Evolutionary conservation across 768 basidiomycete genomes (phyloP).

Genomic region (Boletus reticulatus): DNA sequence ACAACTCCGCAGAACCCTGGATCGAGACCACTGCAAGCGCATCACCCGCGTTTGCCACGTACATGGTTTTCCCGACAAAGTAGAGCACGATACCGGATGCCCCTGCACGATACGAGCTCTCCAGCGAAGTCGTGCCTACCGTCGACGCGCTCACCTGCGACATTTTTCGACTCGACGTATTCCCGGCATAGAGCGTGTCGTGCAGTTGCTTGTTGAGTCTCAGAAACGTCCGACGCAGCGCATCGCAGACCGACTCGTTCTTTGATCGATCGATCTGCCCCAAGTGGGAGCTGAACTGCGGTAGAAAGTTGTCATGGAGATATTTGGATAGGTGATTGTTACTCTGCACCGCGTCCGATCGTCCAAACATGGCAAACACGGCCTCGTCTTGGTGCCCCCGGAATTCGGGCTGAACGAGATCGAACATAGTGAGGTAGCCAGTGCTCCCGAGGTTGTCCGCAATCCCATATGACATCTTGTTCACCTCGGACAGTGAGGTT

Average conservation of each 20-base stretch:
- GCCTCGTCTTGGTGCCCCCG: constrained; percentile 74
- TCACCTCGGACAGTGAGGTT: constrained; percentile 84
- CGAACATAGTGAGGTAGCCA: constrained; percentile 84
- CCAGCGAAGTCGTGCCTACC: constrained; percentile 33
- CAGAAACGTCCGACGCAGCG: constrained; percentile 84
- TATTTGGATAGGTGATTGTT: constrained; percentile 78
- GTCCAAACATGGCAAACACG: constrained; percentile 95
- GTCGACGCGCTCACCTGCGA: constrained; percentile 59
- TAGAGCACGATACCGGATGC: constrained; percentile 88
- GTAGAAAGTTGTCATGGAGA: constrained; percentile 77
- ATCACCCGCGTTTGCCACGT: constrained; percentile 89
- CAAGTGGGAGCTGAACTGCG: constrained; percentile 60
- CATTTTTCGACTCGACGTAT: constrained; percentile 57
- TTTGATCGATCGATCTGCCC: constrained; percentile 36
- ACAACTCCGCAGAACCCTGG: constrained; percentile 66
- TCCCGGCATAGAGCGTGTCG: constrained; percentile 53
- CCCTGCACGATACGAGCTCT: constrained; percentile 62
- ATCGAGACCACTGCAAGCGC: constrained; percentile 83
- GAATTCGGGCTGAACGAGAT: constrained; percentile 88
- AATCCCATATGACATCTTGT: constrained; percentile 94
- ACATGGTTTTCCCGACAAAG: constrained; percentile 72
- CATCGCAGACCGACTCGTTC: constrained; percentile 62
- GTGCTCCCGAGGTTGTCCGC: constrained; percentile 85
- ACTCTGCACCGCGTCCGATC: constrained; percentile 52
- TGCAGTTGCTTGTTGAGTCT: constrained; percentile 80